Evolutionary conservation across 2,329 filamentous ascomycete genomes (phyloP), one percentile per base, ranked within the genome.

Genomic region (Phyllachora maydis): DNA sequence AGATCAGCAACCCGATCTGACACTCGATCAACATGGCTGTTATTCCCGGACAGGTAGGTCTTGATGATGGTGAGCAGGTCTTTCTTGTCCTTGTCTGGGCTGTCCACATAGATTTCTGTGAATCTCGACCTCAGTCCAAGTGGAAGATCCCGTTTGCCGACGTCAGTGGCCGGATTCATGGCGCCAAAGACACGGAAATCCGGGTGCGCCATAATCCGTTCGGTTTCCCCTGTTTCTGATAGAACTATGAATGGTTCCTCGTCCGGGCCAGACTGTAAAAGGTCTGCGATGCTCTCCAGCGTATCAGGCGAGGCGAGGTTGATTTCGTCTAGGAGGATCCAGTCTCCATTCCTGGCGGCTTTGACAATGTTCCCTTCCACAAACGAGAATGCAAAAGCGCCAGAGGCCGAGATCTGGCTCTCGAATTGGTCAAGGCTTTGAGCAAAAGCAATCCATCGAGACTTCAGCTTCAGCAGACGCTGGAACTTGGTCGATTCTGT

Each of bases 151-250:
- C 85, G 73, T 50, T 98, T 99, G 30, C 90, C 88, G 26, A 93
- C 71, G 51, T 99, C 88, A 3, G 88, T 98, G 4, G 88, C 88
- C 15, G 88, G 88, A 40, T 99, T 99, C 88, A 99, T 99, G 14
- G 90, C 88, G 24, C 79, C 90, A 41, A 99, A 98, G 9, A 99
- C 77, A 18, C 88, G 71, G 45, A 99, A 98, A 32, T 92, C 71
- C 0, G 81, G 73, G 45, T 98, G 85, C 1, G 83, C 88, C 30
- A 72, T 62, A 17, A 98, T 72, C 32, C 83, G 68, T 45, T 95
- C 81, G 20, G 92, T 79, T 35, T 88, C 82, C 18, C 88, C 88
- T 18, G 82, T 88, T 50, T 99, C 88, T 0, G 83, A 83, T 6
- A 99, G 60, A 4, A 98, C 52, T 21, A 98, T 70, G 0, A 79